A percentile compares a stretch with the other conserved stretches of the same genome.
These are phyloP conservation scores for Carpinus fangiana DNA, from an alignment of 306 rosid genomes.

Conservation along the genomic window DNA sequence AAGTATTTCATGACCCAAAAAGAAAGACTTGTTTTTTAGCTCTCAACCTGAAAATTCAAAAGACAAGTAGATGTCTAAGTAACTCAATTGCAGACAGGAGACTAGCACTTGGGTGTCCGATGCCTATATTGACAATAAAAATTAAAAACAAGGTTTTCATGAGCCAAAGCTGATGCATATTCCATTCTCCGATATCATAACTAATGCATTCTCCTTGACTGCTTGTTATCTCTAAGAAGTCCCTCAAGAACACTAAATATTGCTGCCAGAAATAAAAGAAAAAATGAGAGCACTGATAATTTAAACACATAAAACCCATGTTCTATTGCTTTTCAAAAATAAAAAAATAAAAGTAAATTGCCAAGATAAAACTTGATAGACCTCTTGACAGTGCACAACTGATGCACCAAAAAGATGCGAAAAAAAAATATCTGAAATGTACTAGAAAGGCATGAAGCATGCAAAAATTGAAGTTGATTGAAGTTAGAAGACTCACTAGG, in stretches of 20 bases:
- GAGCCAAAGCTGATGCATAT: background rate
- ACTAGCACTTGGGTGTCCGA: background rate
- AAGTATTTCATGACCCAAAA: background rate
- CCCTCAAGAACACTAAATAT: background rate
- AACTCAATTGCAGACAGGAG: slow-evolving; percentile 2
- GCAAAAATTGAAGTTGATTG: background rate
- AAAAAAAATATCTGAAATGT: background rate
- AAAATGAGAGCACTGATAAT: background rate
- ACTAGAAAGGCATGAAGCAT: background rate
- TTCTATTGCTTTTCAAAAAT: background rate
- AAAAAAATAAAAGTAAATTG: background rate
- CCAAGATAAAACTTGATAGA: background rate
- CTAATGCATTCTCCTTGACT: background rate
- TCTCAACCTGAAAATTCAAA: background rate
- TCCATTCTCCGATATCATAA: background rate
- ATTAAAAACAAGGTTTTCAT: background rate
- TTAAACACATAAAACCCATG: background rate
- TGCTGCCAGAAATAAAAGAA: slow-evolving; percentile 5
- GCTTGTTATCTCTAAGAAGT: background rate
- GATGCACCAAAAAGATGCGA: no score
- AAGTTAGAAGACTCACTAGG: slow-evolving; percentile 31
- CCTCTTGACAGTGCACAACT: background rate
- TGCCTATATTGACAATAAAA: background rate
- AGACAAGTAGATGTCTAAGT: background rate
- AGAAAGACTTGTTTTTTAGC: background rate